Conservation (phyloP, 805 yeast species). For the Teunomyces lycoperdinae region DNA sequence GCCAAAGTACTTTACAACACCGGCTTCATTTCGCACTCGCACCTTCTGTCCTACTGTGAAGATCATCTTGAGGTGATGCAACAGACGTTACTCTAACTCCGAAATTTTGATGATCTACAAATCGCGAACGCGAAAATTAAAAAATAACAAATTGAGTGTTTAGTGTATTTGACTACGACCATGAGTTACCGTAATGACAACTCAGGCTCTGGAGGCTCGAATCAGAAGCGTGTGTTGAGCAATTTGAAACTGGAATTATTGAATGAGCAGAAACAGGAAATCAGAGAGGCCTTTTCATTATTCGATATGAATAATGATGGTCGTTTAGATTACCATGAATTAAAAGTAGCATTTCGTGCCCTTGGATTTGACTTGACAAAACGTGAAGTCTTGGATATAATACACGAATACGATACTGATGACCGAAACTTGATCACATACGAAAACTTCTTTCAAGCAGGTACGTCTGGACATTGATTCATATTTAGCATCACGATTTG, state of each 20-base stretch:
- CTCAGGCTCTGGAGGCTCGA: constrained; percentile 1
- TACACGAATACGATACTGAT: constrained; percentile 78
- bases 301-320: constrained; percentile 95
- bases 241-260: constrained; percentile 63
- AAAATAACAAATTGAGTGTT: not conserved
- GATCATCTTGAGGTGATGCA: not conserved
- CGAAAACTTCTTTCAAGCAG: constrained; percentile 76
- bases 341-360: constrained; percentile 91
- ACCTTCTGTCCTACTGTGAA: constrained; percentile 29
- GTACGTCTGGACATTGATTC: constrained; percentile 35
- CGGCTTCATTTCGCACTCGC: constrained; percentile 36
- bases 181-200: constrained; percentile 2
- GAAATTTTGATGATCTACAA: not conserved
- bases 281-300: constrained; percentile 84
- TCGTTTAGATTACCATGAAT: constrained; percentile 84
- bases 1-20: constrained; percentile 51
- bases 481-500: not conserved
- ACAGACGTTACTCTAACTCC: not conserved
- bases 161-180: not conserved
- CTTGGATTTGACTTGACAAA: constrained; percentile 84
- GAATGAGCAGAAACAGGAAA: constrained; percentile 87
- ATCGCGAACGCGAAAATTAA: constrained; percentile 1
- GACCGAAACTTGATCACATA: constrained; percentile 69
- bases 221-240: constrained; percentile 23
- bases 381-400: constrained; percentile 69